Evolutionary conservation across 805 yeast species (phyloP).

Genomic region (Wickerhamiella musiphila): DNA sequence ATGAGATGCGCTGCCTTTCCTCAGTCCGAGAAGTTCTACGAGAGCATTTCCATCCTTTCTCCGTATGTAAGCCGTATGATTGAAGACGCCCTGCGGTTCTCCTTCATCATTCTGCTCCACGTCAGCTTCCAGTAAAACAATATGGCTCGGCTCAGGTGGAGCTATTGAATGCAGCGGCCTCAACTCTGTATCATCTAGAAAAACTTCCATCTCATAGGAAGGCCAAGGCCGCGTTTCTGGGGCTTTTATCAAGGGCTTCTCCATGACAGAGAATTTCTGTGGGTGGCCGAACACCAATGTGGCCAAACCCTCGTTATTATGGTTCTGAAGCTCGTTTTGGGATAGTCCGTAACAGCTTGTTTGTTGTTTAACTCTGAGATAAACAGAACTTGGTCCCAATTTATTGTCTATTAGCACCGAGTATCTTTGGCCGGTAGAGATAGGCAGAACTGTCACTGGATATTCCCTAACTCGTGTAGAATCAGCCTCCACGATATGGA

Average conservation of each 20-base stretch:
- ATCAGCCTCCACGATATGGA: constrained; percentile 22
- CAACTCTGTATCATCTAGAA: neutral
- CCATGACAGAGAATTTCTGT: too few species aligned
- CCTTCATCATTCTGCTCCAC: constrained; percentile 7
- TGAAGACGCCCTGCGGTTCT: neutral
- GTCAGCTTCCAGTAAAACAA: constrained; percentile 26
- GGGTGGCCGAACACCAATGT: neutral
- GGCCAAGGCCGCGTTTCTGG: too few species aligned
- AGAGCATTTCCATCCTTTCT: neutral
- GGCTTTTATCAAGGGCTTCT: too few species aligned
- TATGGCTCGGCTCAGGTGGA: constrained; percentile 12
- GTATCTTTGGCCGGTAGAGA: constrained; percentile 68
- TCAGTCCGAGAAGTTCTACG: neutral
- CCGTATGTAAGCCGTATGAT: neutral
- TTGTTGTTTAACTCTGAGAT: constrained; percentile 3
- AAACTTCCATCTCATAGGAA: too few species aligned
- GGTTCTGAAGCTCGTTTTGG: neutral
- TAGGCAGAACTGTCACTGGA: constrained; percentile 13
- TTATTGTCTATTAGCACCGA: constrained; percentile 38
- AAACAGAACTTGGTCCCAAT: neutral
- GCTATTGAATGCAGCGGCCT: constrained; percentile 3
- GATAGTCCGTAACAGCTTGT: constrained; percentile 4
- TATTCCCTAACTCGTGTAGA: constrained; percentile 18
- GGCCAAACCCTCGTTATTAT: neutral
- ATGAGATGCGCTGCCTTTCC: too few species aligned